A percentile compares a stretch with the other conserved stretches of the same genome.
Evolutionary conservation across 139 green algal genomes (phyloP).

Genomic region (Zygnema circumcarinatum): DNA sequence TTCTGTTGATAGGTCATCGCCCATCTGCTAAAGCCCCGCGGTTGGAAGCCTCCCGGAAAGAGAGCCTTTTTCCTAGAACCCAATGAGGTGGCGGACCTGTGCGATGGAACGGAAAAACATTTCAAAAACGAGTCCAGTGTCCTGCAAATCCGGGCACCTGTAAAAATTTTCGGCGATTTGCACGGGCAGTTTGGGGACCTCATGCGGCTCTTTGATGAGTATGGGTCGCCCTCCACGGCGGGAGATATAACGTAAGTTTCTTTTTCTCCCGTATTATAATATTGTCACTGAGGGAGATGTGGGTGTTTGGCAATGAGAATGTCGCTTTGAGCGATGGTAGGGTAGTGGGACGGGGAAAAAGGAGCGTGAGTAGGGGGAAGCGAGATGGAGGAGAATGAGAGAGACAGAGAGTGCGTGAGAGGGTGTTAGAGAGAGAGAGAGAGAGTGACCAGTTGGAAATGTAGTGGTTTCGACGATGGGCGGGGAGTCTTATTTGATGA

Average conservation of each 20-base stretch:
- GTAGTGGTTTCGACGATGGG: no score
- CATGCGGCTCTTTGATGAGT: constrained; percentile 99
- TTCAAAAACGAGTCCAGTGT: constrained; percentile 82
- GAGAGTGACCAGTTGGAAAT: no score
- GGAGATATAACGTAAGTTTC: constrained; percentile 99
- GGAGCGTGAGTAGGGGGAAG: no score
- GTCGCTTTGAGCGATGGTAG: no score
- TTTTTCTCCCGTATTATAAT: not conserved
- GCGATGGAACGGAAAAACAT: constrained; percentile 81
- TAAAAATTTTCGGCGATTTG: constrained; percentile 99
- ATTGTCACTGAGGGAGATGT: no score
- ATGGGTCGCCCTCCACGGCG: constrained; percentile 91
- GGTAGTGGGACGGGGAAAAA: no score
- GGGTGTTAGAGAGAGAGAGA: no score
- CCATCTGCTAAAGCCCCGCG: constrained; percentile 65
- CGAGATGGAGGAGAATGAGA: no score
- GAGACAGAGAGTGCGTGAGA: no score
- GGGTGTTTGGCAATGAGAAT: no score
- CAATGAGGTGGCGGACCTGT: constrained; percentile 88
- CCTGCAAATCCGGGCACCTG: constrained; percentile 73
- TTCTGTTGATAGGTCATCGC: constrained; percentile 74
- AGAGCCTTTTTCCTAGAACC: constrained; percentile 77
- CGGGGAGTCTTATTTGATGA: no score
- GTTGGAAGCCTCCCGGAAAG: constrained; percentile 74
- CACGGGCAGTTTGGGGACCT: constrained; percentile 98